Evolutionary conservation across 345 rosid genomes (phyloP).

Genomic region (Turnera subulata): DNA sequence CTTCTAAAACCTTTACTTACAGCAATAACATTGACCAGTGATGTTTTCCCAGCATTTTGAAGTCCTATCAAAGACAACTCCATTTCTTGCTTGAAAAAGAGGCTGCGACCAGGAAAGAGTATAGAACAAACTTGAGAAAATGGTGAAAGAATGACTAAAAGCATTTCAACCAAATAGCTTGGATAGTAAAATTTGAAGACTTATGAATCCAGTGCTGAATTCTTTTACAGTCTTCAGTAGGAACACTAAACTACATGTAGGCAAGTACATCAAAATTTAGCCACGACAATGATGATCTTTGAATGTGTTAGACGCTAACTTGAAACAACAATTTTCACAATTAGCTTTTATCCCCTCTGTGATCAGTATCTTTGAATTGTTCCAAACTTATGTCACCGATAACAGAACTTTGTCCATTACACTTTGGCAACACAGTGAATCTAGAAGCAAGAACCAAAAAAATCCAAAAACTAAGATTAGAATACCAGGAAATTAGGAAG

Average conservation of each 20-base stretch:
- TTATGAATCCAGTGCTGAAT: not conserved
- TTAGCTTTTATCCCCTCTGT: too few relatives aligned
- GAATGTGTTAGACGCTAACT: too few relatives aligned
- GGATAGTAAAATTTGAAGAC: not conserved
- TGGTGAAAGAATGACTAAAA: not conserved
- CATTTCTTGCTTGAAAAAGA: constrained; percentile 85
- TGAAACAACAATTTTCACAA: not conserved
- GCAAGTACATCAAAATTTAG: not conserved
- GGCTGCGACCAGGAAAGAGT: constrained; percentile 37
- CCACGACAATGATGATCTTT: not conserved
- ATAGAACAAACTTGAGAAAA: not conserved
- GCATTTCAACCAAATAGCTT: not conserved
- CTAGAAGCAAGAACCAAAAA: not conserved
- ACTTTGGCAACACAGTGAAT: not conserved
- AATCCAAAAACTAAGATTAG: not conserved
- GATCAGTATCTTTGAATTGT: too few relatives aligned
- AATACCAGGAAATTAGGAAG: not conserved
- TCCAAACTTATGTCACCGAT: not conserved
- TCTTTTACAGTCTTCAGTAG: not conserved
- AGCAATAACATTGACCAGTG: constrained; percentile 75
- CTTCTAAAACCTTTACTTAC: constrained; percentile 48
- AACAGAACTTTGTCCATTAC: not conserved
- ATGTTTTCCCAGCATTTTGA: constrained; percentile 86
- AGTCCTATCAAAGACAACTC: constrained; percentile 84
- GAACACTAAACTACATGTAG: too few relatives aligned